Base-by-base conservation (phyloP, 129 eudicot genomes). In the Artemisia argyi region DNA sequence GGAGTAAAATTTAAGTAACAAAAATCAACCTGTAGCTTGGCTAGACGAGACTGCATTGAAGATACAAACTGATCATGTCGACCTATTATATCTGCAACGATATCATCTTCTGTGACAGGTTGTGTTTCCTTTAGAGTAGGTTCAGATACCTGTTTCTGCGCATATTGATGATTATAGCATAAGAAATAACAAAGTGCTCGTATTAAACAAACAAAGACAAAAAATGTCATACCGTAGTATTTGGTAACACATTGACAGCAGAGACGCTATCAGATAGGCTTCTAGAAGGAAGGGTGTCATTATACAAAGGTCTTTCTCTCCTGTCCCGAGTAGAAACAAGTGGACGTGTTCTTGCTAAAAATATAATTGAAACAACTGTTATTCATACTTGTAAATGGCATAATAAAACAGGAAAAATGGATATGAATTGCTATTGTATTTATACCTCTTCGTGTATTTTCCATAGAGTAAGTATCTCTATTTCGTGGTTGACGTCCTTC, bases 11-110 rank as follows among this genome's bases (percentile, higher is more conserved):
- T n/a, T 51, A 30, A n/a, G 9, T 35, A 54, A 11, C 24, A 49
- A 59, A 6, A 7, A 78, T 20, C 46, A 82, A 93, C 98, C 98
- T 87, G 92, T 51, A 93, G 78, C 78, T 93, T 90, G 70, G 84
- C 85, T 44, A 89, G 74, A 64, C 98, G 98, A 71, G 97, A 82
- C 69, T 83, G 94, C 97, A 90, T 82, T 54, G 87, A 83, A 61
- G 89, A 78, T 71, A 90, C 80, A 73, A 93, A 90, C 76, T 87
- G 83, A 78, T 82, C 87, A 81, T 93, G 98, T 44, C 67, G 83
- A 54, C 81, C 87, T 88, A 90, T 81, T 78, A 93, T 72, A 72
- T 90, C 89, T 30, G 83, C 84, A 76, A 87, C 67, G 26, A 55
- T 73, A 80, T 87, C 90, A 20, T 90, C 96, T 42, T 87, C 96